Evolutionary conservation across 2,329 filamentous ascomycete species (phyloP), one percentile per base, ranked within the genome.

Genomic region (Diaporthe vexans): DNA sequence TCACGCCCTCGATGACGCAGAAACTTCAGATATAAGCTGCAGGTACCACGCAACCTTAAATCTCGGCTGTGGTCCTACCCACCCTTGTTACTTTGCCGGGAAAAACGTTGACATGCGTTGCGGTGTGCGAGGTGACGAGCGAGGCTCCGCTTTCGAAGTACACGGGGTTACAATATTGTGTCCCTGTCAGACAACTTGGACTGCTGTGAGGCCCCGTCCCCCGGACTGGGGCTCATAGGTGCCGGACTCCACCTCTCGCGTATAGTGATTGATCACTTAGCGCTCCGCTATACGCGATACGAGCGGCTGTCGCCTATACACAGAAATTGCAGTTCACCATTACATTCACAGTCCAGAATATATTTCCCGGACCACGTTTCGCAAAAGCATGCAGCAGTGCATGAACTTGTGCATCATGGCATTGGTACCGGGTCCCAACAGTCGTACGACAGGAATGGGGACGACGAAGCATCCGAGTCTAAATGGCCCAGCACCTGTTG

Each of bases 21-120:
- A 67, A 67, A 13, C 3, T 52, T 24, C 29, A 46, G 29, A 37
- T 37, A 19, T 52, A 54, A 67, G 63, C 63, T 67, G 63, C 63
- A 67, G 63, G 63, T 67, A 67, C 63, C 7, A 9, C 63, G 29
- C 46, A 67, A 67, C 46, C 63, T 67, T 67, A 67, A 67, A 67
- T 67, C 63, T 52, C 63, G 63, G 63, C 63, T 52, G 63, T 35
- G 46, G 63, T 37, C 63, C 33, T 51, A 67, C 63, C 63, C 46
- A 67, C 46, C 63, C 63, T 67, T 52, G 57, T 59, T 24, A 24
- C 9, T 15, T 13, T 29, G 13, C 17, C 33, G 63, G 63, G 19
- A 46, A 29, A 24, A 24, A 37, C 13, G 4, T 26, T 37, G 43
- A 51, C 29, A 52, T 67, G 63, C 48, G 26, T 37, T 52, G 63